A percentile compares a stretch with the other conserved stretches of the same genome.
Evolutionary conservation across 2,329 filamentous ascomycete genomes (phyloP).

Genomic region (Diaporthe sp.): DNA sequence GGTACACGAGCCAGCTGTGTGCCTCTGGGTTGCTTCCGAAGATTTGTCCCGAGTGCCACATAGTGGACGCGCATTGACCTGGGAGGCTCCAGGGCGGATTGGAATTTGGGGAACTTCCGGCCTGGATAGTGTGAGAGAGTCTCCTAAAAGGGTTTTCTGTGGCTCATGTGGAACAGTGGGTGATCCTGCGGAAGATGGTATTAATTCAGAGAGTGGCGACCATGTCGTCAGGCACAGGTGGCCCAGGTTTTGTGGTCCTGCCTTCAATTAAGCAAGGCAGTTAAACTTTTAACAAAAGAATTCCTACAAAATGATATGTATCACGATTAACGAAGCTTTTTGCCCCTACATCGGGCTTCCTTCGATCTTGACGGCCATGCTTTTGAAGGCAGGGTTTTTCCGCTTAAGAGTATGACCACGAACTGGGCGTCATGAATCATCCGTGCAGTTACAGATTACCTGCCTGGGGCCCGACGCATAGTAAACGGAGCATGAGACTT

Average conservation of each 20-base stretch:
- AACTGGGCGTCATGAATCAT: not conserved
- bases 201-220: not conserved
- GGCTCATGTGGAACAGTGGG: not conserved
- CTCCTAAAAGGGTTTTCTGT: not conserved
- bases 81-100: no score
- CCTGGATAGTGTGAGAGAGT: no score
- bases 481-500: no score
- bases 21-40: not conserved
- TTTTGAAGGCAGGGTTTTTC: not conserved
- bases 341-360: not conserved
- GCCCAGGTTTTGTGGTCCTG: not conserved
- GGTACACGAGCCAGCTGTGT: slow-evolving; percentile 19
- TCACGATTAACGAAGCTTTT: not conserved
- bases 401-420: not conserved
- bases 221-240: not conserved
- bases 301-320: not conserved
- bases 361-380: not conserved
- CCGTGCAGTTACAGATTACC: not conserved
- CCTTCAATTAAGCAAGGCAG: not conserved
- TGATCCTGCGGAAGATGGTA: not conserved
- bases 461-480: no score
- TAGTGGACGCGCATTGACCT: not conserved
- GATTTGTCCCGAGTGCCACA: not conserved
- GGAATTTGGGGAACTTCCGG: not conserved
- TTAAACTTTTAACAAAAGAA: not conserved